Base-by-base conservation (phyloP, 2,329 filamentous ascomycete genomes). In the Didymella exigua region DNA sequence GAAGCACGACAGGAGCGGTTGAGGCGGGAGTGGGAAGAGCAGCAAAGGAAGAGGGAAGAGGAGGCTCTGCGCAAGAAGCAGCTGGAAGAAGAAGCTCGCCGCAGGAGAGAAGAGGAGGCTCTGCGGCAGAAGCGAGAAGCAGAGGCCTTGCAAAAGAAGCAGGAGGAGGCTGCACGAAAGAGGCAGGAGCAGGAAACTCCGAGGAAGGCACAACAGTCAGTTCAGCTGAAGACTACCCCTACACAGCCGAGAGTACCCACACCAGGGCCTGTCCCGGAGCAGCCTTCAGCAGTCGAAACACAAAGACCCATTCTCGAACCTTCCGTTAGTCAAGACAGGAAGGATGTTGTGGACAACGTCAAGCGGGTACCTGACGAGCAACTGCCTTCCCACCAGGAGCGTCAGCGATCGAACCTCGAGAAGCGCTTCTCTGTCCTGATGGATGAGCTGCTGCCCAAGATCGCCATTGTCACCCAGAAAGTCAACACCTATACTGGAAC, bases 401-500 rank as follows among this genome's bases (percentile, higher is more conserved):
- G 76, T 14, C 80, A 81, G 46, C 76, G 85, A 72, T 87, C 83
- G 62, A 75, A 83, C 43, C 61, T 84, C 34, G 84, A 81, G 6
- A 86, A 85, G 63, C 80, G 82, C 50, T 85, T 95, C 72, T 85
- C 84, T 42, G 76, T 83, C 52, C 79, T 96, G 72, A 96, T 98
- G 90, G 95, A 99, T 78, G 87, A 90, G 60, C 75, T 97, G 18
- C 91, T 98, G 71, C 85, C 88, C 27, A 92, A 93, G 66, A 83
- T 96, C 40, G 89, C 96, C 61, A 84, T 89, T 46, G 93, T 93
- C 4, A 91, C 91, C 2, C 90, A 95, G 72, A 89, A 90, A 55
- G 85, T 99, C 76, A 99, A 97, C 76, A 91, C 93, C 68, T 85
- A 97, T 49, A 99, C 95, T 2, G 95, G 95, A 16, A 82, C 80